Evolutionary conservation across 2,329 filamentous ascomycete genomes (phyloP).

Genomic region (Fusarium anguioides): DNA sequence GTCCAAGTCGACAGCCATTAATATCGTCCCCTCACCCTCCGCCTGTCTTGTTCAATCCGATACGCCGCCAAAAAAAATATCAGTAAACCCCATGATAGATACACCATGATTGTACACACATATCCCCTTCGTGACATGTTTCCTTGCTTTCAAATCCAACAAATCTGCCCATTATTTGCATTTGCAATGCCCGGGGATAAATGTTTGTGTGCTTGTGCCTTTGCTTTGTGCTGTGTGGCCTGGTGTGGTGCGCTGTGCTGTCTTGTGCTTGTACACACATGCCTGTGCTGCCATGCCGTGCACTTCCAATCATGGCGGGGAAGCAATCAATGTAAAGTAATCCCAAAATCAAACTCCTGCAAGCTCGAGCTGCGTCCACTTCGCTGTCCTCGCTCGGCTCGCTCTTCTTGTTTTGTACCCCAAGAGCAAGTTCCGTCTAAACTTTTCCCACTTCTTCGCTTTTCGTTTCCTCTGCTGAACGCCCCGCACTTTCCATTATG

Average conservation of each 20-base stretch:
- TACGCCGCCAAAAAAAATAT: constrained; percentile 13
- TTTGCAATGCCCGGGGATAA: constrained; percentile 30
- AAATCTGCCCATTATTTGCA: constrained; percentile 26
- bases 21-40: constrained; percentile 33
- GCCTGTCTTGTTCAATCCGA: constrained; percentile 5
- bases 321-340: constrained; percentile 26
- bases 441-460: constrained; percentile 38
- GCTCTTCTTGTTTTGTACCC: constrained; percentile 29
- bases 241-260: not conserved
- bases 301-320: constrained; percentile 19
- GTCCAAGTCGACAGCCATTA: constrained; percentile 37
- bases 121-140: constrained; percentile 30
- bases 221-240: too few relatives aligned
- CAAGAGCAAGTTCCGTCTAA: constrained; percentile 36
- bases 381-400: constrained; percentile 16
- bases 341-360: constrained; percentile 40
- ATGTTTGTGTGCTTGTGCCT: constrained; percentile 11
- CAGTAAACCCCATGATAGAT: constrained; percentile 5
- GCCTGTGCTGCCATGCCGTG: constrained; percentile 18
- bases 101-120: constrained; percentile 42
- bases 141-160: constrained; percentile 21
- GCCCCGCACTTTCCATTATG: constrained; percentile 37
- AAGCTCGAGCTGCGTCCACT: constrained; percentile 17
- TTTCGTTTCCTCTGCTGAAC: constrained; percentile 37
- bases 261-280: constrained; percentile 20